These are phyloP conservation scores for Thelonectria discophora DNA, from an alignment of 2,329 filamentous ascomycete genomes.

Conservation along the genomic window DNA sequence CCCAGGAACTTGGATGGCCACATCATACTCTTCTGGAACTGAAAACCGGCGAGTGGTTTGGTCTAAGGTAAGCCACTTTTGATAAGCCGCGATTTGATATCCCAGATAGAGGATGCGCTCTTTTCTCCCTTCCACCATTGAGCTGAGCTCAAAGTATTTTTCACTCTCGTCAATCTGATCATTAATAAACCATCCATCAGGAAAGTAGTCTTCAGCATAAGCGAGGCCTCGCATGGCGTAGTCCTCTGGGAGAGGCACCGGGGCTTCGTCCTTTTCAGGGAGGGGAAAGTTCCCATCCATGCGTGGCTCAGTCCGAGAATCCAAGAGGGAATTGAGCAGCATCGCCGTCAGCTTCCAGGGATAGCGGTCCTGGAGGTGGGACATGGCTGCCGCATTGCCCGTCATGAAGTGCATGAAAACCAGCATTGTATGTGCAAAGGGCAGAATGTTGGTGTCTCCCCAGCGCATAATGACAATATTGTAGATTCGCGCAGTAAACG, in stretches of 20 bases:
- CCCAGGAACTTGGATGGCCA: slow-evolving; percentile 45
- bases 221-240: slow-evolving; percentile 71
- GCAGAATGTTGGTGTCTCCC: slow-evolving; percentile 66
- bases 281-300: slow-evolving; percentile 59
- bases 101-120: slow-evolving; percentile 69
- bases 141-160: slow-evolving; percentile 68
- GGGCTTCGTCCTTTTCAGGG: slow-evolving; percentile 52
- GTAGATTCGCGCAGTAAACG: slow-evolving; percentile 56
- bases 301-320: too few species aligned
- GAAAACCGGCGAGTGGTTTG: slow-evolving; percentile 50
- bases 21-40: slow-evolving; percentile 49
- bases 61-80: slow-evolving; percentile 59
- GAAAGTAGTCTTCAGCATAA: slow-evolving; percentile 68
- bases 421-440: slow-evolving; percentile 70
- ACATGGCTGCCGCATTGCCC: slow-evolving; percentile 53
- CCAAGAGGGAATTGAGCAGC: slow-evolving; percentile 50
- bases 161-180: slow-evolving; percentile 73
- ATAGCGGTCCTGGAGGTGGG: slow-evolving; percentile 53
- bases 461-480: slow-evolving; percentile 59
- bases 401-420: slow-evolving; percentile 64
- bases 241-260: slow-evolving; percentile 73
- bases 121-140: slow-evolving; percentile 64
- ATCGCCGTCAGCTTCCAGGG: slow-evolving; percentile 60
- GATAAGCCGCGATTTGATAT: slow-evolving; percentile 53
- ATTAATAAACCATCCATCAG: slow-evolving; percentile 64